Evolutionary conservation across 306 rosid species (phyloP).

Genomic region (Acacia confusa): DNA sequence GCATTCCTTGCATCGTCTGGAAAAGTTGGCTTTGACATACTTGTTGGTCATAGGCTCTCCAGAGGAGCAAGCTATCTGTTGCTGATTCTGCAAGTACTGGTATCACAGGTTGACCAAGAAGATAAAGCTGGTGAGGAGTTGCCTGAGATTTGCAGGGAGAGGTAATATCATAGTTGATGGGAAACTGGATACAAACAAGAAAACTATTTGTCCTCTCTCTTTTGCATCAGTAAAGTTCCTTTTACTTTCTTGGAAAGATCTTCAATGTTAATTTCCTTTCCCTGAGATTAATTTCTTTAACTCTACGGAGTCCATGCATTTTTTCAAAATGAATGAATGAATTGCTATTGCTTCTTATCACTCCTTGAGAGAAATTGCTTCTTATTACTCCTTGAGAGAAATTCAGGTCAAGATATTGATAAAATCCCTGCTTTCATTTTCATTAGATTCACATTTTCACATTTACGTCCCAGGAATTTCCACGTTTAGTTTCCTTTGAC

Average conservation of each 20-base stretch:
- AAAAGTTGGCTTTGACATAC: conserved; percentile 74
- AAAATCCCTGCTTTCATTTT: background rate
- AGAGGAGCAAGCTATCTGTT: conserved; percentile 58
- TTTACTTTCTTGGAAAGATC: background rate
- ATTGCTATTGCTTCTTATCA: background rate
- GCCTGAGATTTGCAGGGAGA: conserved; percentile 58
- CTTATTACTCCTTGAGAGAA: background rate
- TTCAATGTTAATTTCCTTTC: background rate
- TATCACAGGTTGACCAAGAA: conserved; percentile 59
- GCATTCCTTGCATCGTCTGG: conserved; percentile 92
- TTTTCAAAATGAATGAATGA: conserved; percentile 9
- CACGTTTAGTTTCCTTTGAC: conserved; percentile 7
- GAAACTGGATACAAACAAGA: background rate
- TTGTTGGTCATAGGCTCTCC: conserved; percentile 50
- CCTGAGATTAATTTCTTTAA: background rate
- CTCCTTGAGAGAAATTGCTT: background rate
- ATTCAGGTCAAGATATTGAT: conserved; percentile 6
- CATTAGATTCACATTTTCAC: conserved; percentile 3
- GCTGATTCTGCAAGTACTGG: conserved; percentile 70
- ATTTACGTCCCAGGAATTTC: background rate
- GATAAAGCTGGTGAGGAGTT: conserved; percentile 33
- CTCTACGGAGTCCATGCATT: background rate
- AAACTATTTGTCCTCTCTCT: background rate
- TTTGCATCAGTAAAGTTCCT: background rate
- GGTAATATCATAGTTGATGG: conserved; percentile 50